Evolutionary conservation across 2,329 filamentous ascomycete species (phyloP), one percentile per base, ranked within the genome.

Genomic region (Trichoderma guizhouense): DNA sequence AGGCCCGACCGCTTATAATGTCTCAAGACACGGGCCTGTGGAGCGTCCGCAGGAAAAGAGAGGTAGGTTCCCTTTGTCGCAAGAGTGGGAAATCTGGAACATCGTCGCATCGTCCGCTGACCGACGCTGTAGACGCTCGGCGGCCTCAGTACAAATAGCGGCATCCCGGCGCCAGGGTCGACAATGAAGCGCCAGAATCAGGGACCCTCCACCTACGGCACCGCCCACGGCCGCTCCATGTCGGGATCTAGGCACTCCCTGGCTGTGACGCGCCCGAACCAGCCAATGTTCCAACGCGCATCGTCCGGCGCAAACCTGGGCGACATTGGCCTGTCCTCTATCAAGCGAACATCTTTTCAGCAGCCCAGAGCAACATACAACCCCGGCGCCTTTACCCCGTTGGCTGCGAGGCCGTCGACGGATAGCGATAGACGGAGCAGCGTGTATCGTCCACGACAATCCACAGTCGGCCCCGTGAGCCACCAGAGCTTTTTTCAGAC

Each of bases 401-500:
- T 1, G 82, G 86, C 76, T 81, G 78, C 76, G 43, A 78, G 86
- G 81, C 82, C 83, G 79, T 86, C 84, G 74, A 84, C 83, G 76
- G 87, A 84, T 79, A 78, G 85, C 81, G 86, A 90, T 72, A 84
- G 93, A 77, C 81, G 96, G 75, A 98, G 95, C 84, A 98, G 95
- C 79, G 91, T 98, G 75, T 90, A 94, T 83, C 88, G 89, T 76
- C 78, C 85, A 5, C 88, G 92, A n/a, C 88, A 90, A 14, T 95
- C 93, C 1, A 88, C 86, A 15, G 86, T 84, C 58, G 92, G 90
- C 2, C 87, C 89, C n/a, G 87, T 89, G 76, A 88, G 86, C 65
- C 93, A 96, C 76, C 95, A 98, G 81, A 97, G 94, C 74, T 98
- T 99, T 85, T 99, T 99, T 82, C 92, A 95, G 76, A 93, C 95